A percentile compares a stretch with the other conserved stretches of the same genome.
phyloP scores from a whole-genome alignment of 1,284 basidiomycete genomes.

The Tremellales sp. region DNA sequence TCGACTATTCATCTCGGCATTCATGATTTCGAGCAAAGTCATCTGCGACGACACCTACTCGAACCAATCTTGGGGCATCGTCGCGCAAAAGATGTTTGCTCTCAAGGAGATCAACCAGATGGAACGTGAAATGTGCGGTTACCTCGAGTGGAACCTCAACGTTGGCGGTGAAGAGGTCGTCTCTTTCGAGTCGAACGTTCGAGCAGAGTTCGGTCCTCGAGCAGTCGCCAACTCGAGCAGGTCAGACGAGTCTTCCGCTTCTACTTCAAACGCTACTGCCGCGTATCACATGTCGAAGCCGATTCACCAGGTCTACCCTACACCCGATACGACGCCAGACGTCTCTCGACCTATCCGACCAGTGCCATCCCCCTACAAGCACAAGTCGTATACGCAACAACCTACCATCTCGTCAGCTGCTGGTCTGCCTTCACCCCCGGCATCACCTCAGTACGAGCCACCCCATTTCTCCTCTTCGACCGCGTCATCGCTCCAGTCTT shows the following conservation, averaged over 20 bases:
- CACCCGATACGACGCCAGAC: slow-evolving; percentile 44
- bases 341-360: slow-evolving; percentile 31
- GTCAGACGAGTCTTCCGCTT: slow-evolving; percentile 10
- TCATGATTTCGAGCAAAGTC: slow-evolving; percentile 69
- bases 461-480: slow-evolving; percentile 40
- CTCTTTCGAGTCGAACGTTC: slow-evolving; percentile 37
- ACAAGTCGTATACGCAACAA: slow-evolving; percentile 16
- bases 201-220: slow-evolving; percentile 37
- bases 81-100: slow-evolving; percentile 86
- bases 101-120: slow-evolving; percentile 92
- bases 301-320: slow-evolving; percentile 34
- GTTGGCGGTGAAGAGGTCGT: slow-evolving; percentile 38
- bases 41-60: slow-evolving; percentile 95
- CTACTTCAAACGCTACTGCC: slow-evolving; percentile 7
- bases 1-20: slow-evolving; percentile 83
- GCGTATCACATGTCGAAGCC: slow-evolving; percentile 5
- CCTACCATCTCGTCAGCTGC: slow-evolving; percentile 9
- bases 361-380: slow-evolving; percentile 36
- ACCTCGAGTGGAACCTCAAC: slow-evolving; percentile 81
- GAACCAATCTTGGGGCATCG: slow-evolving; percentile 92
- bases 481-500: slow-evolving; percentile 40
- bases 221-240: slow-evolving; percentile 15
- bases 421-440: slow-evolving; percentile 29
- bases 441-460: slow-evolving; percentile 32
- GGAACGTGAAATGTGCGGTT: slow-evolving; percentile 90